Base-by-base conservation (phyloP, 495 filamentous ascomycete species). In the Gamarada debralockiae region DNA sequence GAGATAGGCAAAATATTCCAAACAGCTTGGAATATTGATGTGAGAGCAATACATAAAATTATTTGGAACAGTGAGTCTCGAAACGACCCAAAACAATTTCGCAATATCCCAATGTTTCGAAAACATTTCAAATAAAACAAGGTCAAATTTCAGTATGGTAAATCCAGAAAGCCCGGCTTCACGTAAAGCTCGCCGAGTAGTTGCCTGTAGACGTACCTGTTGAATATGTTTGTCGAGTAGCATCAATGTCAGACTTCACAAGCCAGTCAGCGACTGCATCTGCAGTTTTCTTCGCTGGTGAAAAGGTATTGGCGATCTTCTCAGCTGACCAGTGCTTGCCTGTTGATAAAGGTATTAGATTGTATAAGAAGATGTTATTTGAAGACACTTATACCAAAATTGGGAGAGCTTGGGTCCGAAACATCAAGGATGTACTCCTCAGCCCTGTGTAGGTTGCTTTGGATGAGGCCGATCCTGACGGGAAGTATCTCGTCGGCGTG, bases 371-470 rank as follows among this genome's bases (percentile, higher is more conserved):
- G 22, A 23, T 21, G 9, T 21, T 25, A 25, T 23, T 23, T 45
- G 17, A 25, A 45, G 3, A 34, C n/a, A 31, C 57, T 46, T 43
- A 56, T 53, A 44, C 59, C 65, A 50, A 57, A 67, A 21, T 59
- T 60, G 1, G 57, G 38, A 36, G 65, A 66, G 33, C 29, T 27
- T 1, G 65, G 65, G 38, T 67, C 43, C 3, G 67, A 62, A 15
- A 68, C 57, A 17, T 62, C 62, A 10, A 61, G 46, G 15, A 67
- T 57, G 22, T 58, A 62, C 23, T 65, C 60, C 21, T 66, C 60
- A 27, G 57, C 61, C 6, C 49, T 48, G n/a, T 67, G 58, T 1
- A 69, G 53, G 48, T 69, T 69, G 18, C 52, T 57, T 50, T 69
- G 67, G 47, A 57, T 57, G 22, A 68, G 43, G 22, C 61, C 65